phyloP scores from a whole-genome alignment of 257 asterid species.

The Solanum peruvianum region DNA sequence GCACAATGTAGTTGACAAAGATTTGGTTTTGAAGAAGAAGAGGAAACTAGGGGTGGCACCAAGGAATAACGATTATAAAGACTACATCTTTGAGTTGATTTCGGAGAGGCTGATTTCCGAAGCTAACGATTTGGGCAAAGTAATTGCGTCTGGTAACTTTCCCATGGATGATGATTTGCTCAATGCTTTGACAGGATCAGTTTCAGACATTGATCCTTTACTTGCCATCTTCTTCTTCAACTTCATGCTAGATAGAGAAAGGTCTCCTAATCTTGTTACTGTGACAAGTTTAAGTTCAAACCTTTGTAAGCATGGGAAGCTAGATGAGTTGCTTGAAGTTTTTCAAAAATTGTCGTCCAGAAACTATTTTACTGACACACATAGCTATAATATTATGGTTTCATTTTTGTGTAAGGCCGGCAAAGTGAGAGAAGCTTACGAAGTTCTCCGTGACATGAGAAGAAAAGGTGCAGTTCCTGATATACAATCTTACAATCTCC shows the following conservation, averaged over 20 bases:
- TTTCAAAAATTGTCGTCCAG: conserved; percentile 35
- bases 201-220: conserved; percentile 48
- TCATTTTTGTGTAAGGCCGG: conserved; percentile 58
- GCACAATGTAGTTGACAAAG: conserved; percentile 45
- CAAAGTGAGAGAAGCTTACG: conserved; percentile 58
- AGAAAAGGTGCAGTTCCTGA: conserved; percentile 56
- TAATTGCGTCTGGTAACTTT: conserved; percentile 65
- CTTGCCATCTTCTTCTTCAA: conserved; percentile 45
- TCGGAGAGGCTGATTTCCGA: conserved; percentile 43
- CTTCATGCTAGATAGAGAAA: conserved; percentile 57
- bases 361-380: conserved; percentile 38
- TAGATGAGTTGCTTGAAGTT: conserved; percentile 47
- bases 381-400: conserved; percentile 59
- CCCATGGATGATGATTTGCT: conserved; percentile 69
- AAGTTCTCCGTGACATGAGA: conserved; percentile 70
- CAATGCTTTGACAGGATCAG: conserved; percentile 61
- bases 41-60: conserved; percentile 92
- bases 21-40: conserved; percentile 61
- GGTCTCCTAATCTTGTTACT: conserved; percentile 46
- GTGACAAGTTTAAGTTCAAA: conserved; percentile 50
- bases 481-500: conserved; percentile 50
- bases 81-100: conserved; percentile 49
- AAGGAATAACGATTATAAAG: conserved; percentile 42
- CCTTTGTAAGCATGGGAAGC: conserved; percentile 50
- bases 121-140: conserved; percentile 66